Percentiles rank a stretch among this genome's conserved stretches.
phyloP scores from a whole-genome alignment of 2,329 filamentous ascomycete species.

The Alternaria ethzedia region DNA sequence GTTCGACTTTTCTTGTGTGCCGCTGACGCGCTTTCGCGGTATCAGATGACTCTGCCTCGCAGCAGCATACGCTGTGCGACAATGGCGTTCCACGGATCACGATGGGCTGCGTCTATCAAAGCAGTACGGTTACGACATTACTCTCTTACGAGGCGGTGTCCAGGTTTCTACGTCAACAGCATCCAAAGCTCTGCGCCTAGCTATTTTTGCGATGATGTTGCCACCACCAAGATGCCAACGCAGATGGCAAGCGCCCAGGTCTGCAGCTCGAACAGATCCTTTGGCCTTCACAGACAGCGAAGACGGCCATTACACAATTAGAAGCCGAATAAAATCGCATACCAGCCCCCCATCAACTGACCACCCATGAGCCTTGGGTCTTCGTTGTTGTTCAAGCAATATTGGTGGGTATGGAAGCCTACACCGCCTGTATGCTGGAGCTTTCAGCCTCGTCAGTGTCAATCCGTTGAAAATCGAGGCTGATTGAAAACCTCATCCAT shows the following conservation, averaged over 20 bases:
- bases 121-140: background rate
- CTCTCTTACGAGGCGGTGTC: background rate
- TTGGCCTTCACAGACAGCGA: background rate
- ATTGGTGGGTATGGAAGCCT: constrained; percentile 1
- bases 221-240: background rate
- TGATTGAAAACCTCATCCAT: background rate
- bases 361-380: background rate
- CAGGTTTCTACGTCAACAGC: background rate
- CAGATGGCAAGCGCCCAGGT: background rate
- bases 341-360: background rate
- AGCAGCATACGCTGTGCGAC: constrained; percentile 2
- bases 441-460: constrained; percentile 6
- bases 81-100: background rate
- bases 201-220: background rate
- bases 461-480: background rate
- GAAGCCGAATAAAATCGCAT: background rate
- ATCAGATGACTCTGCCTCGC: constrained; percentile 7
- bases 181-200: background rate
- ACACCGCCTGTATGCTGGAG: constrained; percentile 6
- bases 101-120: background rate
- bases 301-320: background rate
- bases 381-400: constrained; percentile 1
- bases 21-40: background rate
- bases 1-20: background rate
- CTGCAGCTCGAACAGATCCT: background rate